Percentiles rank a stretch among this genome's conserved stretches.
phyloP scores from a whole-genome alignment of 768 basidiomycete genomes.

The Lenzites betulinus region DNA sequence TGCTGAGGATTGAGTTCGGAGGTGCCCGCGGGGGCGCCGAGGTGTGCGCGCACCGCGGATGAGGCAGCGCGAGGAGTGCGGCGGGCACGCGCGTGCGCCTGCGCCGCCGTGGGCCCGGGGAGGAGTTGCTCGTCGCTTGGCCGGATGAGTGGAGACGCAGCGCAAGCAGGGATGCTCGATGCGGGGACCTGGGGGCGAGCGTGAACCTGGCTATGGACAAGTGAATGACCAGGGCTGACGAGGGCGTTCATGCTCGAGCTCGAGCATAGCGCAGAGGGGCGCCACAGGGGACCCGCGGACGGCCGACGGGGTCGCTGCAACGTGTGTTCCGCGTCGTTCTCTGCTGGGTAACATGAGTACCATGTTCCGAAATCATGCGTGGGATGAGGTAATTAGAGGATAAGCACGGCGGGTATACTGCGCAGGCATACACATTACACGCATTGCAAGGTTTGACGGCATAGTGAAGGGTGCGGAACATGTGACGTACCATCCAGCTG shows the following conservation, averaged over 20 bases:
- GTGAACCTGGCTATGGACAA: not conserved
- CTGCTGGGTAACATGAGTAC: constrained; percentile 17
- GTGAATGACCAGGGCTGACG: not conserved
- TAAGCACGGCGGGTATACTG: not conserved
- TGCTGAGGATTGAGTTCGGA: constrained; percentile 2
- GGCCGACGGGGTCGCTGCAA: not conserved
- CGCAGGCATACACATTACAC: not conserved
- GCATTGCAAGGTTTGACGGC: not conserved
- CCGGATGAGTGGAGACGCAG: not conserved
- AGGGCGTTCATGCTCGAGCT: constrained; percentile 9
- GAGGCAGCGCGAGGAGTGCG: not conserved
- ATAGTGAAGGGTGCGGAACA: not conserved
- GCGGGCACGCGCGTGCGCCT: not conserved
- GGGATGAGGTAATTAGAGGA: constrained; percentile 10
- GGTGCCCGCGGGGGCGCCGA: not conserved
- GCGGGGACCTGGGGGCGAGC: not conserved
- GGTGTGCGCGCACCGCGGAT: not conserved
- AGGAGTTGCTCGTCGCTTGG: not conserved
- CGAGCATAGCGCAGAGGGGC: constrained; percentile 1
- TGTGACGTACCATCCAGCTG: not conserved
- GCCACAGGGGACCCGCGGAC: constrained; percentile 9
- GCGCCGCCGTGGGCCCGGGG: not conserved
- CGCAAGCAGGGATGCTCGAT: not conserved
- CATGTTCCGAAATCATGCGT: not conserved
- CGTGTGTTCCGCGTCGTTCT: constrained; percentile 12